phyloP scores from a whole-genome alignment of 169 alveolate genomes.

The Theileria sp. region DNA sequence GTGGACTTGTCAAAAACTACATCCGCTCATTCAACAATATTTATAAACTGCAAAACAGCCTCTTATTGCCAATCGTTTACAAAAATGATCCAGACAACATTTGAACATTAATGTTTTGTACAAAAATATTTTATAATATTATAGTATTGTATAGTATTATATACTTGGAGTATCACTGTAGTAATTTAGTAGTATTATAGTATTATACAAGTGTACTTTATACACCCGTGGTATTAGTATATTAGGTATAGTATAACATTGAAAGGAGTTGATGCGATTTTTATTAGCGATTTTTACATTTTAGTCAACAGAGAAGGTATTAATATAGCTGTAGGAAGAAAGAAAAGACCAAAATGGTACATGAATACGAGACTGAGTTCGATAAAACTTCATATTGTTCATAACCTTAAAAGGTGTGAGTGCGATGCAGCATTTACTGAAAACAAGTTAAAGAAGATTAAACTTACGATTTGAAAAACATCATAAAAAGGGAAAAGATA shows the following conservation, averaged over 20 bases:
- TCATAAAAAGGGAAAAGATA: not conserved
- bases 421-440: constrained; percentile 4
- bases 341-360: constrained; percentile 40
- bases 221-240: too few species aligned
- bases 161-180: too few species aligned
- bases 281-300: too few species aligned
- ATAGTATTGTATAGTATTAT: too few species aligned
- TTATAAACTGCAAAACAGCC: not conserved
- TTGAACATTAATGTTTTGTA: constrained; percentile 7
- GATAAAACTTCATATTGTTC: constrained; percentile 32
- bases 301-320: constrained; percentile 18
- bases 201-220: too few species aligned
- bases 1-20: constrained; percentile 12
- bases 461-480: constrained; percentile 20
- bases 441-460: not conserved
- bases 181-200: too few species aligned
- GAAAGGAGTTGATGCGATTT: not conserved
- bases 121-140: too few species aligned
- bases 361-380: constrained; percentile 32
- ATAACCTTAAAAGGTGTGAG: constrained; percentile 24
- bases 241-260: not conserved
- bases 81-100: constrained; percentile 7
- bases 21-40: constrained; percentile 9
- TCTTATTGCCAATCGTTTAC: not conserved
- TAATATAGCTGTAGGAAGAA: constrained; percentile 35